phyloP scores from a whole-genome alignment of 192 early-diverging fungal species.

The Rhizophagus clarus region DNA sequence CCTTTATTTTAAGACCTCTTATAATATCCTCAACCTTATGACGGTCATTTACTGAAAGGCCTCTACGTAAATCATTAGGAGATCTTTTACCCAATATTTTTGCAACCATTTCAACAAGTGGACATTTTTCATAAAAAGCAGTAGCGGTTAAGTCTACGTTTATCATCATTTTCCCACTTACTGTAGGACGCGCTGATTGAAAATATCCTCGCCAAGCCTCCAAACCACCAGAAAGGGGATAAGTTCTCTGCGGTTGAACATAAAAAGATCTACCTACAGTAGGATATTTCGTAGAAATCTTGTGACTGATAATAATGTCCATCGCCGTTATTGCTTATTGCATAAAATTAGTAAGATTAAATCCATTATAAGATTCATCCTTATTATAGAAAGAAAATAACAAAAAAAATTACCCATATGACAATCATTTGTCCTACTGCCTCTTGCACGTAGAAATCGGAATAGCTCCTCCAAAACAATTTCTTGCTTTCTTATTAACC shows the following conservation, averaged over 20 bases:
- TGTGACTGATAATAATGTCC: slow-evolving; percentile 81
- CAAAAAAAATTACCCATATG: slow-evolving; percentile 25
- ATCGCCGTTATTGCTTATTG: slow-evolving; percentile 58
- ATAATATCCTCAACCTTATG: slow-evolving; percentile 49
- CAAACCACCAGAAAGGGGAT: slow-evolving; percentile 64
- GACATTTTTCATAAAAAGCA: slow-evolving; percentile 63
- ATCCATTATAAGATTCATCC: not conserved
- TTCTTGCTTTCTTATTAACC: slow-evolving; percentile 64
- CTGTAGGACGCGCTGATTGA: slow-evolving; percentile 69
- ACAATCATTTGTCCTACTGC: slow-evolving; percentile 39
- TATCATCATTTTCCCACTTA: slow-evolving; percentile 56
- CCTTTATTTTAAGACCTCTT: slow-evolving; percentile 54
- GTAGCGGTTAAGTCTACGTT: slow-evolving; percentile 72
- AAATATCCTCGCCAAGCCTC: slow-evolving; percentile 94
- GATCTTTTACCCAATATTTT: slow-evolving; percentile 61
- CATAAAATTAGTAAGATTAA: not conserved
- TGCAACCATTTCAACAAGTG: slow-evolving; percentile 71
- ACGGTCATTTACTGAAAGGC: slow-evolving; percentile 44
- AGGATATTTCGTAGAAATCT: slow-evolving; percentile 69
- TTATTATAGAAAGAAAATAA: not conserved
- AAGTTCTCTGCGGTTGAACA: slow-evolving; percentile 61
- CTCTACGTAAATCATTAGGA: slow-evolving; percentile 46
- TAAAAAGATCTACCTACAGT: slow-evolving; percentile 92
- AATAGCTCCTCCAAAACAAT: slow-evolving; percentile 65
- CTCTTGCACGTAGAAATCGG: slow-evolving; percentile 53